Base-by-base conservation (phyloP, 129 eudicot species). In the Centrapalus pauciflorus region DNA sequence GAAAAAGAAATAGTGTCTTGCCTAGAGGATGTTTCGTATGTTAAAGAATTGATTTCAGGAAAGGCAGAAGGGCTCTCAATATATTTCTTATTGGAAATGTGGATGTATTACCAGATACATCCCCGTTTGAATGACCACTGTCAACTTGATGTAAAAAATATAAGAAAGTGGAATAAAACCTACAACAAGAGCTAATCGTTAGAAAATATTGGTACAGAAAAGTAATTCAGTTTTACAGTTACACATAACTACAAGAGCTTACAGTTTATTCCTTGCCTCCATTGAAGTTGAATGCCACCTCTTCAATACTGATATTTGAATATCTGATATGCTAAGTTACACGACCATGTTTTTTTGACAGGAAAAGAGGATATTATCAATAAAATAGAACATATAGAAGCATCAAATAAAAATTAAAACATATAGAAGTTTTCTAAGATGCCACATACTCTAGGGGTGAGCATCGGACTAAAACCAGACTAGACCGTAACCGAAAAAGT, bases 251-350 rank as follows among this genome's bases (percentile, higher is more conserved):
- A 55, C 61, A 63, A 68, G 25, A 76, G 69, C 98, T 78, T 81
- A 91, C 96, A 75, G 96, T 93, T 58, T 96, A 93, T 82, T 93
- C 96, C 78, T 93, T 93, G 75, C 98, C 98, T 70, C 95, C 98
- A 69, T 93, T 93, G 69, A 93, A 93, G 87, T 96, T 93, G 74
- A 93, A 86, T 23, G 98, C 96, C 2, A 93, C 87, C 90, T 93
- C 98, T 76, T 88, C 95, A 37, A 80, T 77, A 55, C 98, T 93
- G 91, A 48, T 23, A 60, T 51, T 50, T 46, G 46, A 19, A 57
- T 38, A 82, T 60, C n/a, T 3, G 13, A 75, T 61, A 70, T 45
- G 51, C 21, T 21, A 43, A 43, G 49, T 14, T 43, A 43, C 21
- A 43, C 2, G 51, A n/a, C 51, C n/a, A n/a, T n/a, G n/a, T n/a